Evolutionary conservation across 495 filamentous ascomycete species (phyloP), one percentile per base, ranked within the genome.

Genomic region (Penicillium macrosclerotiorum): DNA sequence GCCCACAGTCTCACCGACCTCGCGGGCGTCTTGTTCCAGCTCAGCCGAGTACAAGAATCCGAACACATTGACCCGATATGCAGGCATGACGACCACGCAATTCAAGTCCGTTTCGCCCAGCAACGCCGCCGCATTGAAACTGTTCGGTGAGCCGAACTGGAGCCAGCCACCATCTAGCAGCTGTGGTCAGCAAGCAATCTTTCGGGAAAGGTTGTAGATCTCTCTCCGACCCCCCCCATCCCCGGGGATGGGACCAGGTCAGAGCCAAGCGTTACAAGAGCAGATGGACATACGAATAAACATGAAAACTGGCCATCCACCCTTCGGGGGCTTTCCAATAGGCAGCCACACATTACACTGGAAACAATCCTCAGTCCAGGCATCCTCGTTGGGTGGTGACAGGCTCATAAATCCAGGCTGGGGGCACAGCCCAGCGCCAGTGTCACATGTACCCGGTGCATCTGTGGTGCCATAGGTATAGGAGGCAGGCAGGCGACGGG

Each of bases 41-140:
- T 74, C 73, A 2, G 49, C 42, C 1, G 79, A 81, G 19, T 81
- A 73, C 17, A 88, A 55, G 58, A 88, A 89, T 1, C 85, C 85
- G 19, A 89, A 72, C 0, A 84, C 69, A 8, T 81, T 81, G 14
- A 88, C 63, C 2, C 85, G 78, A 53, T 89, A 89, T 48, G 83
- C 84, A 44, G 85, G 83, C 60, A 78, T 80, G 24, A 88, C 67
- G 14, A 79, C 61, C 13, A 89, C 69, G 29, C 83, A 63, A n/a
- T 69, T 64, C 42, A 75, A 65, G 8, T 68, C 44, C 44, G 78
- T 44, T 56, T 77, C 55, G 56, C 70, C 46, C 52, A 73, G 71
- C 64, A 85, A 9, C 9, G 81, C 75, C 35, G 68, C 72, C 0
- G 70, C 68, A 37, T 62, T 62, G 47, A 70, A 69, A 9, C 44